Percentiles rank a stretch among this genome's conserved stretches.
These are phyloP conservation scores for Aspergillus versicolor DNA, from an alignment of 2,329 filamentous ascomycete species.

Conservation along the genomic window DNA sequence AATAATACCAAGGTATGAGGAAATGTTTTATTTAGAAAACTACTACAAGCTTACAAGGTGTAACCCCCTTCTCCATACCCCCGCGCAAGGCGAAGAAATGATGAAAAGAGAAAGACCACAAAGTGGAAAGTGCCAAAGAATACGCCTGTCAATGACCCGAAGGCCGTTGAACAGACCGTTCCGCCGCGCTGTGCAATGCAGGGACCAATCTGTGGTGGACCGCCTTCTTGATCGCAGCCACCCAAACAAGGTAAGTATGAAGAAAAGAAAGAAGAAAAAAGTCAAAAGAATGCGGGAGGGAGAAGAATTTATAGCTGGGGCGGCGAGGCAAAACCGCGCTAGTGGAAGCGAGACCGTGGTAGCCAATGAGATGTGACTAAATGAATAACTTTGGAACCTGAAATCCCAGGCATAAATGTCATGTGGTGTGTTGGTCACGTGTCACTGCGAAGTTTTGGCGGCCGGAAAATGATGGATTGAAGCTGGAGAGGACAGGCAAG, in stretches of 20 bases:
- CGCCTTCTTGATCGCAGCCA: slow-evolving; percentile 49
- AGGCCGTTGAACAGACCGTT: slow-evolving; percentile 50
- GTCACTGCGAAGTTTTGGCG: slow-evolving; percentile 34
- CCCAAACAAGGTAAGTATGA: slow-evolving; percentile 55
- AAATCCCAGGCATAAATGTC: slow-evolving; percentile 8
- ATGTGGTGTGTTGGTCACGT: slow-evolving; percentile 25
- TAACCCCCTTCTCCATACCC: slow-evolving; percentile 36
- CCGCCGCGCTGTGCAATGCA: slow-evolving; percentile 60
- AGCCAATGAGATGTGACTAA: slow-evolving; percentile 14
- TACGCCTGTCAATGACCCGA: slow-evolving; percentile 50
- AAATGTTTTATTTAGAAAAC: neutral
- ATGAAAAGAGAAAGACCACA: slow-evolving; percentile 41
- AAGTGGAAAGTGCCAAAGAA: slow-evolving; percentile 49
- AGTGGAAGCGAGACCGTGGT: slow-evolving; percentile 28
- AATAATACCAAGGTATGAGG: neutral
- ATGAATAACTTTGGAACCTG: slow-evolving; percentile 5
- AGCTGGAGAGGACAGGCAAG: slow-evolving; percentile 10
- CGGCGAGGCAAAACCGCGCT: slow-evolving; percentile 18
- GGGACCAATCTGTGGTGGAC: slow-evolving; percentile 49
- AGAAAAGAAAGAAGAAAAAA: slow-evolving; percentile 44
- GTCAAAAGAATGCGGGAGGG: slow-evolving; percentile 19
- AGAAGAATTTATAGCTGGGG: slow-evolving; percentile 30
- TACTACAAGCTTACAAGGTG: neutral
- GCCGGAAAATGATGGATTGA: slow-evolving; percentile 13
- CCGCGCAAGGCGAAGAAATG: slow-evolving; percentile 35